Evolutionary conservation across 2,329 filamentous ascomycete species (phyloP), one percentile per base, ranked within the genome.

Genomic region (Zasmidium cellare): DNA sequence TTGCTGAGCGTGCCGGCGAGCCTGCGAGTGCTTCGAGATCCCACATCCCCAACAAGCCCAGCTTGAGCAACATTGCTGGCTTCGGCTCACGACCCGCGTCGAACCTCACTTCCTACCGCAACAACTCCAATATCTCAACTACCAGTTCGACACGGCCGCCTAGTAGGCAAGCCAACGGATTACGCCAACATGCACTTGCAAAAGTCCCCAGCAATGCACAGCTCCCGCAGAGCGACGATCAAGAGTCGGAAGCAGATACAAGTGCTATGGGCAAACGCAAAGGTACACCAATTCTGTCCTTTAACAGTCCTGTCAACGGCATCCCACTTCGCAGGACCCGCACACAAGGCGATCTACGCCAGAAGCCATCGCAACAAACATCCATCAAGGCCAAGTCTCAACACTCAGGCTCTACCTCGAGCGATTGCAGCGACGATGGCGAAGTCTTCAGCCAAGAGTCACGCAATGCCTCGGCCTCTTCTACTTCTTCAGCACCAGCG

Each of bases 1-100:
- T 81, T 12, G 74, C 71, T 53, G 79, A 82, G 58, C 72, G 75
- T 55, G 77, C 76, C 51, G 76, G 73, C 38, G 80, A 84, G 65
- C 66, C 74, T 58, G 80, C 76, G 28, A 62, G 58, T 23, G 53
- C 56, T 3, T 52, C 52, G 45, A 58, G 65, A 56, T 68, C 69
- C 45, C 65, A 69, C 41, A 60, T 69, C 12, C 63, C 68, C 19
- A 58, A 53, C 50, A 66, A 65, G 51, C 49, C 54, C 38, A 60
- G 55, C 57, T 45, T 58, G 24, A 53, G 55, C 58, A 50, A 52
- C 46, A 57, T 44, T 23, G 51, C 59, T 35, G 65, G 59, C 51
- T 61, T 65, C 49, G 63, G 63, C 53, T 53, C 61, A 22, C 57
- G 63, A 57, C 63, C 63, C 12, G 53, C 59, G 16, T 57, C 61